Evolutionary conservation across 768 basidiomycete genomes (phyloP), one percentile per base, ranked within the genome.

Genomic region (Rhodotorula babjevae): DNA sequence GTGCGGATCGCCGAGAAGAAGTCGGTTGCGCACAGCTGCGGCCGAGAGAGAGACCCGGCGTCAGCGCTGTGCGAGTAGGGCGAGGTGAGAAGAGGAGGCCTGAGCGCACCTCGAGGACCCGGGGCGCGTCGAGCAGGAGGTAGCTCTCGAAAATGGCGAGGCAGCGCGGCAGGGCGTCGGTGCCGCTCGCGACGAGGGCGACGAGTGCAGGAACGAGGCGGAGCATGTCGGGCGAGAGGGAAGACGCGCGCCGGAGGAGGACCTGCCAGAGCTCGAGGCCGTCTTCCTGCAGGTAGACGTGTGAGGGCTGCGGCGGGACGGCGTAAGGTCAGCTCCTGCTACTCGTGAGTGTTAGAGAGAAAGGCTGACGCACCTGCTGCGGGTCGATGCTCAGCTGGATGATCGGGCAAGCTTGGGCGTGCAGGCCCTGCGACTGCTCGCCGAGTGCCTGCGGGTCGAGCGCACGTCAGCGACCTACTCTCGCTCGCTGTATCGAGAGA

Each of bases 131-230:
- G 27, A 91, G 83, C n/a, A 95, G 80, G 69, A 91, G 82, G 79
- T 93, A 94, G 11, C 89, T 88, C 79, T 92, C 90, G 33, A 91
- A 76, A 67, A 93, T 86, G 68, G 82, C 82, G 27, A 86, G 86
- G 40, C 88, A 84, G 65, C 84, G 87, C 23, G 89, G 90, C 29
- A 93, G 82, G 31, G 92, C 80, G 75, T 93, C 92, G 57, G 91
- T 81, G 73, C 93, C 92, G 42, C 82, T 82, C 2, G 85, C 83
- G 27, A 94, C 82, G 9, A 91, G 80, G n/a, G 82, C 67, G 19
- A 91, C 79, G 5, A 80, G 68, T 47, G 85, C 78, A 27, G 90
- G 90, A 67, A 91, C 86, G 42, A 94, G 82, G 36, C 87, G 86
- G 46, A 87, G 81, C 33, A 93, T 84, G 23, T 77, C 75, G 31